Evolutionary conservation across 805 yeast genomes (phyloP).

Genomic region (Groenewaldozyma salmanticensis): DNA sequence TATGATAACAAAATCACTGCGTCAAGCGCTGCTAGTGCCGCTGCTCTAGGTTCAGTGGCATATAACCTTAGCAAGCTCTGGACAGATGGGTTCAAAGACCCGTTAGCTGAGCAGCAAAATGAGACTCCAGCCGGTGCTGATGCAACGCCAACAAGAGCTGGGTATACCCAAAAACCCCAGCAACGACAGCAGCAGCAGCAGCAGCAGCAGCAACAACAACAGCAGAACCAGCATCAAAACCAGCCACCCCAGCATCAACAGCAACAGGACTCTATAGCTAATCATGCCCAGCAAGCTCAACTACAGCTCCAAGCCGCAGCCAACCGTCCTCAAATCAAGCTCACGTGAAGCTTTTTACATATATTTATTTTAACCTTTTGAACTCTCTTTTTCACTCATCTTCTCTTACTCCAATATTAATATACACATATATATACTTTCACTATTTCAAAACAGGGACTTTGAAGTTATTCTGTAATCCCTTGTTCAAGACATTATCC

Average conservation of each 20-base stretch:
- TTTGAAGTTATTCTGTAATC: conserved; percentile 27
- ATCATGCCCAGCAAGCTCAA: too few relatives aligned
- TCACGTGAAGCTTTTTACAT: neutral
- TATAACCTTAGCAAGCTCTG: conserved; percentile 16
- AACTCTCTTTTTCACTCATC: too few relatives aligned
- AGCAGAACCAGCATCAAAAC: too few relatives aligned
- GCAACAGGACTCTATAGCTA: too few relatives aligned
- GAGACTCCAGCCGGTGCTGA: conserved; percentile 3
- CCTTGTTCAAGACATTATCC: conserved; percentile 49
- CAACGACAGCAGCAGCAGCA: conserved; percentile 16
- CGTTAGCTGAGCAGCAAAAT: conserved; percentile 4
- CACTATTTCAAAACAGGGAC: conserved; percentile 20
- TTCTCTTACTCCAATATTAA: too few relatives aligned
- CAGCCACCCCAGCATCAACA: too few relatives aligned
- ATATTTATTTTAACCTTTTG: too few relatives aligned
- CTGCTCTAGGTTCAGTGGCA: conserved; percentile 10
- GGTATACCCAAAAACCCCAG: conserved; percentile 11
- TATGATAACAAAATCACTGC: conserved; percentile 4
- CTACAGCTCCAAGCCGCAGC: too few relatives aligned
- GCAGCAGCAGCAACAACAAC: conserved; percentile 10
- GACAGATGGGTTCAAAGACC: conserved; percentile 19
- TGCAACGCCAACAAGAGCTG: conserved; percentile 2
- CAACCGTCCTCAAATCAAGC: conserved; percentile 3
- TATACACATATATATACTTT: too few relatives aligned
- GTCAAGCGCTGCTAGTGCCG: conserved; percentile 11